phyloP scores from a whole-genome alignment of 2,329 filamentous ascomycete genomes.

The Calonectria hongkongensis region DNA sequence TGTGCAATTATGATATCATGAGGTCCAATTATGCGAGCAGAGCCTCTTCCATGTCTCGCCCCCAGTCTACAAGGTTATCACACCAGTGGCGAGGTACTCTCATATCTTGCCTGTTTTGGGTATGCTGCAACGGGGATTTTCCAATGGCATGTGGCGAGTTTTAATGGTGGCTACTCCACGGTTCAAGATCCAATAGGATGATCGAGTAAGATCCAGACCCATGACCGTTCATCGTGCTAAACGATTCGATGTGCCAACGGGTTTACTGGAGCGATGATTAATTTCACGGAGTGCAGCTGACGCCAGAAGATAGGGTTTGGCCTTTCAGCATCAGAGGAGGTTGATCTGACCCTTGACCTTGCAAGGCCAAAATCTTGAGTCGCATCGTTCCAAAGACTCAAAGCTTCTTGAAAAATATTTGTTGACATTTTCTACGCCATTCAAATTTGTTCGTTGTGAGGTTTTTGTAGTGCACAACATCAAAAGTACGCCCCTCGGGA shows the following conservation, averaged over 20 bases:
- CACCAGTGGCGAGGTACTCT: background rate
- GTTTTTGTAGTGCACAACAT: background rate
- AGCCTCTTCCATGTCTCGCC: background rate
- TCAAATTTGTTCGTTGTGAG: background rate
- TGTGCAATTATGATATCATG: background rate
- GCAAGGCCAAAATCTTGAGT: background rate
- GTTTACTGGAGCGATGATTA: background rate
- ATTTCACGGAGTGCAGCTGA: background rate
- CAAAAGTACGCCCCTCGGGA: constrained; percentile 11
- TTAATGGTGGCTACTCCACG: background rate
- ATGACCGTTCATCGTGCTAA: background rate
- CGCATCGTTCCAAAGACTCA: background rate
- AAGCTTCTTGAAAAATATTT: background rate
- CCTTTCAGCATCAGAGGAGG: background rate
- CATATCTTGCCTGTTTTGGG: background rate
- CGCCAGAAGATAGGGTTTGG: background rate
- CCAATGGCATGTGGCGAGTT: background rate
- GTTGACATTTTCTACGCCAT: background rate
- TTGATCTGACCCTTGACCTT: background rate
- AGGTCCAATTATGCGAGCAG: background rate
- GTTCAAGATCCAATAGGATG: constrained; percentile 9
- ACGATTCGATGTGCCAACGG: background rate
- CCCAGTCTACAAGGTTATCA: background rate
- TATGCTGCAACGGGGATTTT: background rate
- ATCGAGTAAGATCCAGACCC: background rate